A percentile compares a stretch with the other conserved stretches of the same genome.
phyloP scores from a whole-genome alignment of 75 land plant species.

The Selaginella moellendorffii region DNA sequence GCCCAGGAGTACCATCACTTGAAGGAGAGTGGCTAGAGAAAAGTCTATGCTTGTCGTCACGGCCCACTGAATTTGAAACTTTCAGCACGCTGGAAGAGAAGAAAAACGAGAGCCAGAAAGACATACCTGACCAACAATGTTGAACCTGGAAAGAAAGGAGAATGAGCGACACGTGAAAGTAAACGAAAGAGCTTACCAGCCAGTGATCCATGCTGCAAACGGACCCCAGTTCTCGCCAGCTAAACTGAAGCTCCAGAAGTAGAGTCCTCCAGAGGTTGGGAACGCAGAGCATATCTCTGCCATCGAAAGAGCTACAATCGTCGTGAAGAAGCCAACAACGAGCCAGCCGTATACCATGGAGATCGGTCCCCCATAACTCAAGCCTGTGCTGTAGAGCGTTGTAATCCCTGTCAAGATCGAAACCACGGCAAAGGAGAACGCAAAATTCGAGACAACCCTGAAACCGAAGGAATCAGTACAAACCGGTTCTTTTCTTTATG shows the following conservation, averaged over 20 bases:
- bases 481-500: no score
- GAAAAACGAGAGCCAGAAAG: neutral
- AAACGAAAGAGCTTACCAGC: no score
- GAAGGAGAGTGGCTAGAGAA: constrained; percentile 22
- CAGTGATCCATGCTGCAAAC: no score
- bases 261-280: no score
- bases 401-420: constrained; percentile 39
- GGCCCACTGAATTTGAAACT: constrained; percentile 31
- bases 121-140: constrained; percentile 23
- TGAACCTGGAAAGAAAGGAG: no score
- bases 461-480: no score
- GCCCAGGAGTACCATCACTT: constrained; percentile 19
- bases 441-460: constrained; percentile 30
- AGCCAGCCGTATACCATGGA: constrained; percentile 42
- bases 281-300: constrained; percentile 20
- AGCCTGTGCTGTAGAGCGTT: constrained; percentile 26
- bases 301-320: constrained; percentile 36
- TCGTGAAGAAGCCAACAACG: constrained; percentile 25
- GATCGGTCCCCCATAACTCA: constrained; percentile 36
- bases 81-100: no score
- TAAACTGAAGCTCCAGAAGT: no score
- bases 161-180: no score
- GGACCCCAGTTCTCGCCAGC: no score
- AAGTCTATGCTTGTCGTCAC: constrained; percentile 23
- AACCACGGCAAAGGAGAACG: constrained; percentile 35